Percentiles rank a stretch among this genome's conserved stretches.
Conservation (phyloP, 805 yeast species). For the Starmerella geochares region DNA sequence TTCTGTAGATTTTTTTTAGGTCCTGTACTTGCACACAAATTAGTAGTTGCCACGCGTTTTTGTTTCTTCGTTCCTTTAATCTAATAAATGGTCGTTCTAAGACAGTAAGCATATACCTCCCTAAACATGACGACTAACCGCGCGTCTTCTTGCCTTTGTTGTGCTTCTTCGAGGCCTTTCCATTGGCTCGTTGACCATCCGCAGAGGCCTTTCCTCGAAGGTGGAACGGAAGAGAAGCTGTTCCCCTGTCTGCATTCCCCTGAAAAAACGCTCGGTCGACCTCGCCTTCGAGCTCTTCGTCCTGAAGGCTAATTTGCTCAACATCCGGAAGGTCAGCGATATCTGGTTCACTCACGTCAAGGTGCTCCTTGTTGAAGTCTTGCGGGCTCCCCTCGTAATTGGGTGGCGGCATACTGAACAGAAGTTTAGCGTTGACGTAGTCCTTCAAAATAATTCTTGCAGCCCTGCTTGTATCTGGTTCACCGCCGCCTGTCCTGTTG, state of each 20-base stretch:
- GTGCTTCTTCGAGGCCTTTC: constrained; percentile 44
- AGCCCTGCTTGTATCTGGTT: constrained; percentile 93
- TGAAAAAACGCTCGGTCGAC: constrained; percentile 78
- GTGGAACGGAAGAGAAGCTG: constrained; percentile 65
- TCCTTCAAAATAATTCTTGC: constrained; percentile 87
- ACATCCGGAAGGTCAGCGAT: constrained; percentile 31
- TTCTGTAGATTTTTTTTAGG: constrained; percentile 8
- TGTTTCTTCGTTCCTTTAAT: neutral
- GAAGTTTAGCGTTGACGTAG: constrained; percentile 82
- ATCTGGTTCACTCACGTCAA: constrained; percentile 64
- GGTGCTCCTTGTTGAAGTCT: constrained; percentile 70
- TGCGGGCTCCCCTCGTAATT: constrained; percentile 42
- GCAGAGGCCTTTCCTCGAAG: constrained; percentile 15
- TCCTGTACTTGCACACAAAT: neutral
- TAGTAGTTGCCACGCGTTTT: too few species aligned
- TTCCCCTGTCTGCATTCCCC: constrained; percentile 55
- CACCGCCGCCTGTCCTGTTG: constrained; percentile 86
- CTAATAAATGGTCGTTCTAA: neutral
- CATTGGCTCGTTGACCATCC: constrained; percentile 17
- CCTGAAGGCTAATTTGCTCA: constrained; percentile 9
- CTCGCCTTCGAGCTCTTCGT: constrained; percentile 56
- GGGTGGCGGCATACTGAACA: constrained; percentile 86
- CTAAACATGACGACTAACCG: neutral
- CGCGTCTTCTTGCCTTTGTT: constrained; percentile 49
- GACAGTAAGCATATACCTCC: neutral